Percentiles rank a stretch among this genome's conserved stretches.
These are phyloP conservation scores for Lycium barbarum DNA, from an alignment of 257 asterid species.

Conservation along the genomic window DNA sequence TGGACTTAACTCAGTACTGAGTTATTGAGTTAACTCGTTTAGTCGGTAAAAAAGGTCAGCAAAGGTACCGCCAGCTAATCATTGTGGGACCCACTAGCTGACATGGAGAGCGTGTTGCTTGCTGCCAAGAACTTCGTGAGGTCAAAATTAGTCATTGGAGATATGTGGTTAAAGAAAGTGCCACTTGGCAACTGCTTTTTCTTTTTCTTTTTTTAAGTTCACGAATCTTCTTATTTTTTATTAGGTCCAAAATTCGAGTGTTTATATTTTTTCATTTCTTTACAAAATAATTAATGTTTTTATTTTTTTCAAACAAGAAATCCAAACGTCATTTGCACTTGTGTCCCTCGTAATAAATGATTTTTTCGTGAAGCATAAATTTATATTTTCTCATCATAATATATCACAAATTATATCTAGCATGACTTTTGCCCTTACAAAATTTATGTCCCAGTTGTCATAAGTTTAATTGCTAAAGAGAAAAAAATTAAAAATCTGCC, in stretches of 20 bases:
- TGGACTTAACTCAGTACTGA: background rate
- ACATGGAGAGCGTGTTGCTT: background rate
- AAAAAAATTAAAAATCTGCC: no score
- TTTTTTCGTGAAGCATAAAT: no score
- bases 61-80: slow-evolving; percentile 12
- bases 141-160: background rate
- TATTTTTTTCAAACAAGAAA: background rate
- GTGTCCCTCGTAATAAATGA: no score
- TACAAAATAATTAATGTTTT: background rate
- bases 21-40: background rate
- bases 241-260: background rate
- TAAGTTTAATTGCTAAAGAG: no score
- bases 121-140: background rate
- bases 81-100: background rate
- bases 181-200: slow-evolving; percentile 2
- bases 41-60: background rate
- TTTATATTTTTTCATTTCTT: background rate
- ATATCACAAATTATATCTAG: no score
- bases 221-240: background rate
- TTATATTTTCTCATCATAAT: no score
- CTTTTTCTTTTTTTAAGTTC: background rate
- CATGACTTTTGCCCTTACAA: no score
- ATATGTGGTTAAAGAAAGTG: background rate
- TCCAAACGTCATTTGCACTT: background rate
- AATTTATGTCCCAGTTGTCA: no score